These are phyloP conservation scores for Linaria vulgaris DNA, from an alignment of 257 asterid genomes.

Conservation along the genomic window DNA sequence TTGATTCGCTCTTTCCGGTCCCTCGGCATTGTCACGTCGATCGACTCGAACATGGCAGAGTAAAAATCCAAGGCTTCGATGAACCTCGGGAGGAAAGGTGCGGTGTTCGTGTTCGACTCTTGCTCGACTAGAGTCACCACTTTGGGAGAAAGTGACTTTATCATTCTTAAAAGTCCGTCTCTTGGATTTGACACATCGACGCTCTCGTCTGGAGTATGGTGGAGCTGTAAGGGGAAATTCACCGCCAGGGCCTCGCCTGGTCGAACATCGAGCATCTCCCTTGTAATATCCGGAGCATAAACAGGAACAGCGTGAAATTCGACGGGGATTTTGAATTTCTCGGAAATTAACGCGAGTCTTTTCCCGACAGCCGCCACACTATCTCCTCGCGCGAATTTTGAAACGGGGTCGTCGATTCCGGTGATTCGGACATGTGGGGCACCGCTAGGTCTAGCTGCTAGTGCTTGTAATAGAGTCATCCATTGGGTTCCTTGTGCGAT, in stretches of 20 bases:
- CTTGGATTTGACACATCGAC: slow-evolving; percentile 83
- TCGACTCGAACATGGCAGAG: slow-evolving; percentile 81
- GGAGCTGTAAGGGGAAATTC: slow-evolving; percentile 85
- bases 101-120: slow-evolving; percentile 87
- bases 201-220: slow-evolving; percentile 91
- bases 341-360: slow-evolving; percentile 58
- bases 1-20: slow-evolving; percentile 77
- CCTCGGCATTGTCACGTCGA: slow-evolving; percentile 70
- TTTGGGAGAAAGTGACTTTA: slow-evolving; percentile 63
- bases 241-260: slow-evolving; percentile 84
- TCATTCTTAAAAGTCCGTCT: slow-evolving; percentile 78
- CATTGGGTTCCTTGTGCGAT: slow-evolving; percentile 95
- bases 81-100: slow-evolving; percentile 74
- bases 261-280: slow-evolving; percentile 67
- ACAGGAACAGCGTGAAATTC: slow-evolving; percentile 86
- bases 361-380: slow-evolving; percentile 53
- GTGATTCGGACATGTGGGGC: slow-evolving; percentile 88
- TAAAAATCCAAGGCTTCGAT: slow-evolving; percentile 58
- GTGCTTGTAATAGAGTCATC: slow-evolving; percentile 89
- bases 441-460: slow-evolving; percentile 88
- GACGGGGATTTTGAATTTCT: slow-evolving; percentile 61
- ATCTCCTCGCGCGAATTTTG: slow-evolving; percentile 77
- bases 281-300: slow-evolving; percentile 57
- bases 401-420: slow-evolving; percentile 88
- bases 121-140: slow-evolving; percentile 89